Evolutionary conservation across 768 basidiomycete species (phyloP), one percentile per base, ranked within the genome.

Genomic region (Jaapia argillacea): DNA sequence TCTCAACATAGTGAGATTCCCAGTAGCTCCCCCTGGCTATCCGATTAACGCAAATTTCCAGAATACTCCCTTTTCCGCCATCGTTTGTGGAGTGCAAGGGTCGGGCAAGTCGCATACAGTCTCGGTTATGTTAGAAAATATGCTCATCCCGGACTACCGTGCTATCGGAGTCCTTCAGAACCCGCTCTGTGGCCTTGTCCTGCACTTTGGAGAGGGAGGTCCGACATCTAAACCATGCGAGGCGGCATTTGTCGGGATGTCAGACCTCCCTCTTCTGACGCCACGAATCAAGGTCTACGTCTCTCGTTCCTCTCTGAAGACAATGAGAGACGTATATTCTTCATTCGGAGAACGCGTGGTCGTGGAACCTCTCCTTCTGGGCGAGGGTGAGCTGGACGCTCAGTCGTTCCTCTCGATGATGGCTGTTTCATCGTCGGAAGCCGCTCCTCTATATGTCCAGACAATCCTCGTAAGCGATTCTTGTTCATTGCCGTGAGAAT

Each of bases 1-100:
- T 51, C 53, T 85, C 6, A 85, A 85, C 51, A 83, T 81, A 1
- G 82, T 80, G 51, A 55, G 65, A 40, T 16, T 36, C 6, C 13
- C 28, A 13, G 23, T 38, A 43, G 13, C 20, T 22, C 22, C 6
- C 31, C 14, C 26, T 22, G 24, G 44, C 25, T 14, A 45, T 14
- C 31, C 46, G 26, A 26, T 24, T 23, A 36, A 41, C 22, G 6
- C 25, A 24, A 26, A 33, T 22, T 25, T 6, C 13, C 46, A 84
- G 83, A 85, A 84, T 53, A 69, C 83, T 0, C 84, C 83, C 0
- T 80, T 84, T 51, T 85, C 84, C 0, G 78, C 82, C 0, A 53
- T 85, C n/a, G 71, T 85, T 2, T 86, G 83, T 42, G 83, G 83
- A 0, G 82, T 84, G 0, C 84, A 85, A 62, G 81, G 84, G 1